Base-by-base conservation (phyloP, 345 rosid genomes). In the Abelmoschus esculentus region DNA sequence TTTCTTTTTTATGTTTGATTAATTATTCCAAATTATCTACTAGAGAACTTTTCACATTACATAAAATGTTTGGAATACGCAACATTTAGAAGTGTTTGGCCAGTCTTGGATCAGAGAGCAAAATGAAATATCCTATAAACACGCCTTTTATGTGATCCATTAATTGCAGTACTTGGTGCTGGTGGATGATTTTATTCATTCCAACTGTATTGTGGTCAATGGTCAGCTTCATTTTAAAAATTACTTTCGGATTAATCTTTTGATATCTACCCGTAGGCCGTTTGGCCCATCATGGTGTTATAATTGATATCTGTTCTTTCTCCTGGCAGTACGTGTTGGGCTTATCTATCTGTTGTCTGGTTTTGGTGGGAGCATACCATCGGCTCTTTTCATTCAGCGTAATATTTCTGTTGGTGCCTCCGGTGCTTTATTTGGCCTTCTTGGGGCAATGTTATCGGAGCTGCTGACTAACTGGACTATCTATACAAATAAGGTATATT, bases 361-460 rank as follows among this genome's bases (percentile, higher is more conserved):
- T 77, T 67, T 95, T 29, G 96, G 96, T 52, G 97, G 97, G 55
- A 85, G 99, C 78, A 54, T 95, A 50, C 76, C 91, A 46, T 90
- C 98, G 1, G 75, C 91, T 7, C 85, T 93, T 19, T 93, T 93
- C 76, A 83, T 80, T 61, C 87, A 73, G 74, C 58, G n/a, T 14
- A 88, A 80, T 68, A 92, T 90, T 69, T 90, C 98, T 52, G 99
- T 96, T 28, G 99, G 99, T 80, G 99, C 99, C 32, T 95, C 99
- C 7, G 98, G 99, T 74, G 99, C 99, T 71, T 86, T 96, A 72
- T 96, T 96, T 29, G 99, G 99, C 71, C 98, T 96, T 78, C 89
- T 96, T 60, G 95, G 95, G 15, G 98, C 99, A 13, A 92, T 90
- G 97, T 73, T 92, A 63, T 89, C 99, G 0, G 99, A 96, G 82